phyloP scores from a whole-genome alignment of 305 asterid species.

The Coffea humblotiana region DNA sequence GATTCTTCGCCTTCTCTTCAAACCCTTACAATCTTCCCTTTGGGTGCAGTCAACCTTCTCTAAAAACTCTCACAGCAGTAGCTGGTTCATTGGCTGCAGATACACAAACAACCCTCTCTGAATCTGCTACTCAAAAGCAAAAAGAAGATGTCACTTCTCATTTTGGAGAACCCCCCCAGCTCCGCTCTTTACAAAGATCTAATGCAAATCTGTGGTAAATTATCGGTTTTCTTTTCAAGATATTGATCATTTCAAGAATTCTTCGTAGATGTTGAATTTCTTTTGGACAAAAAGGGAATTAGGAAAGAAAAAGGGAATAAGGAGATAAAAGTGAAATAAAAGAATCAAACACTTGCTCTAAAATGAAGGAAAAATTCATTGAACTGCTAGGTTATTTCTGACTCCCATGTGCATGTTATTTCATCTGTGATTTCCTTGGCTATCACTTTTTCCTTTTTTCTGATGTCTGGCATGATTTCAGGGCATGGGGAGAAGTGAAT shows the following conservation, averaged over 20 bases:
- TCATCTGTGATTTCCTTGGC: neutral
- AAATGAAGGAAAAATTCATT: neutral
- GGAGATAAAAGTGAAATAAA: neutral
- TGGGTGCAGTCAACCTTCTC: conserved; percentile 39
- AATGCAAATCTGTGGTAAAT: conserved; percentile 58
- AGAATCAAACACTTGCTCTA: neutral
- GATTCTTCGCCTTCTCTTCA: conserved; percentile 49
- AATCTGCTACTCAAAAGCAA: conserved; percentile 34
- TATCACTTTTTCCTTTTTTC: neutral
- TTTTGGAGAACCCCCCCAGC: conserved; percentile 47
- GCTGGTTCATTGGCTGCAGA: conserved; percentile 29
- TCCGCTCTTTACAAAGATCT: conserved; percentile 64
- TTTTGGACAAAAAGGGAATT: neutral
- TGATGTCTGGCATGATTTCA: conserved; percentile 13
- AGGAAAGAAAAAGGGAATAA: neutral
- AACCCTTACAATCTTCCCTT: conserved; percentile 39
- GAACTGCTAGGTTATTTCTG: neutral
- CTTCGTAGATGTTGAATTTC: neutral
- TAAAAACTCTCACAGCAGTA: conserved; percentile 46
- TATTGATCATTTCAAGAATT: neutral
- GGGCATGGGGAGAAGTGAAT: conserved; percentile 72
- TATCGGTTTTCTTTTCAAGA: neutral
- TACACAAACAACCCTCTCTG: conserved; percentile 37
- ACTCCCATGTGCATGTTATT: neutral
- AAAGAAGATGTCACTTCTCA: conserved; percentile 40